phyloP scores from a whole-genome alignment of 2,329 filamentous ascomycete genomes.

The Neopestalotiopsis clavispora region DNA sequence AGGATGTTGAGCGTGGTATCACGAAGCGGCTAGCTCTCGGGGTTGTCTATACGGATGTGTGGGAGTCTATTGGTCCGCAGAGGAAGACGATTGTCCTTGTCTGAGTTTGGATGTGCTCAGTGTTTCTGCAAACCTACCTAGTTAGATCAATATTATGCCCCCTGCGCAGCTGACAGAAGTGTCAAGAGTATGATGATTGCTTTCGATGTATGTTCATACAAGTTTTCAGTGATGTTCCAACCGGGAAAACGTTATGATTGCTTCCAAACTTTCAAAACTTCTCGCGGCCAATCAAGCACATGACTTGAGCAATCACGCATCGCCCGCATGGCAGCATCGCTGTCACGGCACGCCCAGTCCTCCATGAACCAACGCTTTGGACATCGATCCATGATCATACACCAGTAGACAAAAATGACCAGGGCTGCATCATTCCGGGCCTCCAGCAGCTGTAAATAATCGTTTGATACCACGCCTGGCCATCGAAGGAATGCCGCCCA shows the following conservation, averaged over 20 bases:
- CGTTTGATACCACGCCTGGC: constrained; percentile 26
- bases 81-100: neutral
- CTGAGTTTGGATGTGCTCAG: neutral
- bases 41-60: neutral
- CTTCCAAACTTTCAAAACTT: neutral
- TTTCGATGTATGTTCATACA: neutral
- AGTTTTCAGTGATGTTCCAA: neutral
- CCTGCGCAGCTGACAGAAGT: too few species aligned
- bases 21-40: neutral
- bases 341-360: constrained; percentile 27
- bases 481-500: constrained; percentile 30
- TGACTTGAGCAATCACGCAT: constrained; percentile 9
- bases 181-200: too few species aligned
- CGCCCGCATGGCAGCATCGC: constrained; percentile 23
- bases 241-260: neutral
- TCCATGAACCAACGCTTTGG: constrained; percentile 30
- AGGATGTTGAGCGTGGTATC: neutral
- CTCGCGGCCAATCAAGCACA: constrained; percentile 12
- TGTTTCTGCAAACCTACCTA: neutral
- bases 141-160: too few species aligned
- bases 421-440: constrained; percentile 25
- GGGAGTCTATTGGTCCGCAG: neutral
- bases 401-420: constrained; percentile 30
- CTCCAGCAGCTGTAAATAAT: constrained; percentile 25
- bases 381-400: constrained; percentile 28